A percentile compares a stretch with the other conserved stretches of the same genome.
These are phyloP conservation scores for Boletus patriciae DNA, from an alignment of 768 basidiomycete species.

Conservation along the genomic window DNA sequence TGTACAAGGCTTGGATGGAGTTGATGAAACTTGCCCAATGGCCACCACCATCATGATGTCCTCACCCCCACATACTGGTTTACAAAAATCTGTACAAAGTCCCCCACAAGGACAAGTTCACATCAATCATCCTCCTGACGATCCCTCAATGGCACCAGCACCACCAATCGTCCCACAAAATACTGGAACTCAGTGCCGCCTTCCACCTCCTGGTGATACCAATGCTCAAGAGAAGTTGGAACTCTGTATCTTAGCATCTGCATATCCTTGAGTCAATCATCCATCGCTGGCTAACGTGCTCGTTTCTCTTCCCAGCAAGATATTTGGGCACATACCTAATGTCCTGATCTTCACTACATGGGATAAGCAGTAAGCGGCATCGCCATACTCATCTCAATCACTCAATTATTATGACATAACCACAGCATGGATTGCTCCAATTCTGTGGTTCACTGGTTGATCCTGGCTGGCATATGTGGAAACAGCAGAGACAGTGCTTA, in stretches of 20 bases:
- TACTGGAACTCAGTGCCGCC: neutral
- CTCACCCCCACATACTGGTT: neutral
- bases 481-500: slow-evolving; percentile 3
- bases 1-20: neutral
- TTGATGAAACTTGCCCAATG: slow-evolving; percentile 1
- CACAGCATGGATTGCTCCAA: slow-evolving; percentile 8
- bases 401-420: neutral
- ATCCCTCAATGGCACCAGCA: neutral
- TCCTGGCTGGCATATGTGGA: slow-evolving; percentile 23
- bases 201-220: neutral
- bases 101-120: neutral
- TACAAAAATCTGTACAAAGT: neutral
- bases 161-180: neutral
- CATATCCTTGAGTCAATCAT: neutral
- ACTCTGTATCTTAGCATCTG: neutral
- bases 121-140: neutral
- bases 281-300: neutral
- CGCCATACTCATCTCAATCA: neutral
- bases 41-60: slow-evolving; percentile 24
- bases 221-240: neutral
- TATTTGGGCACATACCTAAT: slow-evolving; percentile 27
- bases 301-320: slow-evolving; percentile 10
- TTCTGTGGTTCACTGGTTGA: slow-evolving; percentile 19
- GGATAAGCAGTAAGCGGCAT: slow-evolving; percentile 15
- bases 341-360: slow-evolving; percentile 24